A percentile compares a stretch with the other conserved stretches of the same genome.
phyloP scores from a whole-genome alignment of 306 rosid species.

The Inga leiocalycina region DNA sequence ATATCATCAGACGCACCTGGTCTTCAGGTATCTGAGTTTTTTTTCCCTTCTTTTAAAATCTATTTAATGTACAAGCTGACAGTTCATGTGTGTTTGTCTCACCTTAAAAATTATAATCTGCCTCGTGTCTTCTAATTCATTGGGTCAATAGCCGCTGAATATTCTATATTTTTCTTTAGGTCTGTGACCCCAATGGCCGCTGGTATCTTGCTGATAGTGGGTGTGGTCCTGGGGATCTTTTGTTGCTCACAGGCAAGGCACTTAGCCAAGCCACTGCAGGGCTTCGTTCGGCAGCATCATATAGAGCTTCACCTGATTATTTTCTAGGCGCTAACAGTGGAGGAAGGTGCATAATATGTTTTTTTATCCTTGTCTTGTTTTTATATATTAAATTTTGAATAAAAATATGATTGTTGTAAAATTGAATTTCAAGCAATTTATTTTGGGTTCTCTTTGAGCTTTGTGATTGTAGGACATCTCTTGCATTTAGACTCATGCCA shows the following conservation, averaged over 20 bases:
- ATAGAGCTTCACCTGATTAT: constrained; percentile 72
- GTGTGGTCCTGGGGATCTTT: constrained; percentile 85
- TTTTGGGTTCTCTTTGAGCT: constrained; percentile 39
- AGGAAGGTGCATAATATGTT: constrained; percentile 64
- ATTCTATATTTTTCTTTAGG: constrained; percentile 55
- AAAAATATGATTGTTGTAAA: constrained; percentile 5
- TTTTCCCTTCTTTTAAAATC: constrained; percentile 21
- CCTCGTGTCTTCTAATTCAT: not conserved
- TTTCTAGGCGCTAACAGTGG: constrained; percentile 54
- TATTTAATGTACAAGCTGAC: constrained; percentile 24
- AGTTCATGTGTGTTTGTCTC: constrained; percentile 19
- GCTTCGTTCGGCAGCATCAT: constrained; percentile 82
- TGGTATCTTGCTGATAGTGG: constrained; percentile 90
- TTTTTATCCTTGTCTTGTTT: constrained; percentile 1
- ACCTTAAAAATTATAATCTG: not conserved
- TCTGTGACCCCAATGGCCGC: constrained; percentile 91
- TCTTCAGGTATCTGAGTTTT: constrained; percentile 69
- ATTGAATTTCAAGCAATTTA: constrained; percentile 35
- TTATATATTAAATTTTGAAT: constrained; percentile 24
- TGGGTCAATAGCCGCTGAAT: not conserved
- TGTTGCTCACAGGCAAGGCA: constrained; percentile 89
- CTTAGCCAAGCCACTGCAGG: constrained; percentile 96
- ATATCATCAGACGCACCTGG: constrained; percentile 87
- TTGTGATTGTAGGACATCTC: constrained; percentile 82
- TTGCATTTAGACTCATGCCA: constrained; percentile 97